Evolutionary conservation across 2,329 filamentous ascomycete genomes (phyloP), one percentile per base, ranked within the genome.

Genomic region (Boeremia lycopersici): DNA sequence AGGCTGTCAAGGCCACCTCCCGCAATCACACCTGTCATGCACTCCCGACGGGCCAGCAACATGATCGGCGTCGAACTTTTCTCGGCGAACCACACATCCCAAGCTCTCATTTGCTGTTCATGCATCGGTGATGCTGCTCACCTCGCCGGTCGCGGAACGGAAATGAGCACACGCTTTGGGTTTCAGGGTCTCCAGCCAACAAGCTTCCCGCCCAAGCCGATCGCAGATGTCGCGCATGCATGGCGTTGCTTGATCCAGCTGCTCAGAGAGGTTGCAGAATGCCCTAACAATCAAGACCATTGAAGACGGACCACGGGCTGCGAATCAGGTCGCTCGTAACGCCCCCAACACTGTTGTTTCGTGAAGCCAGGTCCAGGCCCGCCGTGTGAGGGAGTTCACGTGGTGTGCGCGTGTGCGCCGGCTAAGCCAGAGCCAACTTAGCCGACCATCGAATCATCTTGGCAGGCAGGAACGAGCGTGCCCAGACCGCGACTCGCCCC

Each of bases 171-270:
- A 53, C 31, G 33, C 44, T 59, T 52, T 55, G 56, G 33, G 46
- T 59, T 52, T 55, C 57, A 62, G 63, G 63, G 55, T 63, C 57
- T 61, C 62, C 52, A 53, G 5, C 44, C 15, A 46, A 46, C 51
- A 68, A 67, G 64, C 62, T 62, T 50, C 34, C 35, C 40, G 34
- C 59, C 65, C 57, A 68, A 62, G 64, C 43, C 42, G 52, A 51
- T 53, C 40, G 39, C 56, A 59, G 55, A 55, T 54, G 38, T 47
- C 54, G 35, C n/a, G 30, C n/a, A 40, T 47, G 49, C 64, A 66
- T 69, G 66, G 68, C 65, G 42, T 63, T 68, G 62, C 63, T 68
- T 69, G 59, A 47, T 53, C 29, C 39, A 41, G 39, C 43, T 46
- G 11, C 11, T 3, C 34, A 3, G 33, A 28, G 13, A 15, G 25